Evolutionary conservation across 768 basidiomycete genomes (phyloP).

Genomic region (Butyriboletus loyo): DNA sequence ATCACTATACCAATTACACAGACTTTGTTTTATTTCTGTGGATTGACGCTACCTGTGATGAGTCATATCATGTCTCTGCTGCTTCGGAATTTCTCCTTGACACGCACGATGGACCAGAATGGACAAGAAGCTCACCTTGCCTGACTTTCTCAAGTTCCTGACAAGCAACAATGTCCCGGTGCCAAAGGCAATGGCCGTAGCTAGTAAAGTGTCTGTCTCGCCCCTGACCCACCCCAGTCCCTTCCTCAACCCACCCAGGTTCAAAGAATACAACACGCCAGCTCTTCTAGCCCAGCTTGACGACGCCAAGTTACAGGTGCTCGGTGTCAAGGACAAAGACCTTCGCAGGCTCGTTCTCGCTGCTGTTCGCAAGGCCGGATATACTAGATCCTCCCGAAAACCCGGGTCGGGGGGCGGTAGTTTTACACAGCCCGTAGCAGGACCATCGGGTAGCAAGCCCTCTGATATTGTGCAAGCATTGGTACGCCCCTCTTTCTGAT

Average conservation of each 20-base stretch:
- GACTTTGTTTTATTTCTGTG: constrained; percentile 7
- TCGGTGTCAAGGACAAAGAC: constrained; percentile 64
- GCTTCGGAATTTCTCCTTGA: neutral
- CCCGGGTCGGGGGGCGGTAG: constrained; percentile 13
- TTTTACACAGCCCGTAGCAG: neutral
- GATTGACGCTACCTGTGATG: neutral
- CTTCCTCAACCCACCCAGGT: constrained; percentile 43
- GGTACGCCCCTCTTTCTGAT: constrained; percentile 23
- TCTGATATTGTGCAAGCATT: constrained; percentile 27
- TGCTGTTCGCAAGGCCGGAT: constrained; percentile 65
- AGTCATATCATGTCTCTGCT: neutral
- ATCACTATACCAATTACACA: constrained; percentile 22
- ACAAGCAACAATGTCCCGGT: constrained; percentile 56
- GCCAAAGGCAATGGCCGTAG: constrained; percentile 63
- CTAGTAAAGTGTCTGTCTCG: constrained; percentile 61
- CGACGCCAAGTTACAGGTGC: constrained; percentile 52
- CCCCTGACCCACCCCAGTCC: neutral
- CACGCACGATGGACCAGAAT: neutral
- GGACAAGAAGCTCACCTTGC: constrained; percentile 53
- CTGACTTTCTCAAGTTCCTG: constrained; percentile 64
- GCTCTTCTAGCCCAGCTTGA: constrained; percentile 54
- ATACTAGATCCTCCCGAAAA: constrained; percentile 29
- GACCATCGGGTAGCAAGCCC: constrained; percentile 10
- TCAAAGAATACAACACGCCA: constrained; percentile 66
- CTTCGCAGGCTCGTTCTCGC: constrained; percentile 56